These are phyloP conservation scores for Lasiodiplodia hormozganensis DNA, from an alignment of 2,329 filamentous ascomycete species.

Conservation along the genomic window DNA sequence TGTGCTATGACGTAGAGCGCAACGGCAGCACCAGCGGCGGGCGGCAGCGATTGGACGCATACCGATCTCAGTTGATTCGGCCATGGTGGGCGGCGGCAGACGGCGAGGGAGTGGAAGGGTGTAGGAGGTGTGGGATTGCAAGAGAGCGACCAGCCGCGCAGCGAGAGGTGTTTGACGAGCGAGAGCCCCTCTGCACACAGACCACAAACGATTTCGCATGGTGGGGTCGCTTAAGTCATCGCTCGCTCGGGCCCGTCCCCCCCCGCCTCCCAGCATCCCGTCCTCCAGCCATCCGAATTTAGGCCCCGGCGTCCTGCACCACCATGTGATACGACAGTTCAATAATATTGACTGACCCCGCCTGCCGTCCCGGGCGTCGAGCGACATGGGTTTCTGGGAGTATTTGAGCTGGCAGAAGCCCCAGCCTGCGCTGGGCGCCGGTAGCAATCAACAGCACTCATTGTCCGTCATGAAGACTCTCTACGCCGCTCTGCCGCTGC, in stretches of 20 bases:
- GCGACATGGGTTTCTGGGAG: neutral
- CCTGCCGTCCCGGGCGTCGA: neutral
- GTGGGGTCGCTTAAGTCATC: slow-evolving; percentile 1
- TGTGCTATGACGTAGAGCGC: slow-evolving; percentile 28
- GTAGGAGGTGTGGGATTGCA: slow-evolving; percentile 1
- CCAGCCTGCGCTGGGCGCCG: neutral
- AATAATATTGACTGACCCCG: neutral
- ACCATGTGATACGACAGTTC: neutral
- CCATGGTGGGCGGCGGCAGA: slow-evolving; percentile 18
- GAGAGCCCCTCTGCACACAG: slow-evolving; percentile 13
- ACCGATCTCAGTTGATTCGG: slow-evolving; percentile 27
- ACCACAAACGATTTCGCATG: slow-evolving; percentile 6
- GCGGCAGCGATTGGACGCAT: slow-evolving; percentile 5
- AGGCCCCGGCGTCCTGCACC: neutral
- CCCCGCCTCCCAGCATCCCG: neutral
- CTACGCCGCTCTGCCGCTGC: slow-evolving; percentile 49
- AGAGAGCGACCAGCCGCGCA: neutral
- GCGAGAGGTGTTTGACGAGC: slow-evolving; percentile 11
- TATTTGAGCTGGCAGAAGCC: neutral
- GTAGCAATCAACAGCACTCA: neutral
- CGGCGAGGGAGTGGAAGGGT: slow-evolving; percentile 9
- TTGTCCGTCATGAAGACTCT: slow-evolving; percentile 4
- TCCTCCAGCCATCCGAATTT: neutral
- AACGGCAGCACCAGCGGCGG: neutral
- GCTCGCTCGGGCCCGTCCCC: neutral